Conservation (phyloP, 495 filamentous ascomycete genomes). For the Aspergillus kassunensis region DNA sequence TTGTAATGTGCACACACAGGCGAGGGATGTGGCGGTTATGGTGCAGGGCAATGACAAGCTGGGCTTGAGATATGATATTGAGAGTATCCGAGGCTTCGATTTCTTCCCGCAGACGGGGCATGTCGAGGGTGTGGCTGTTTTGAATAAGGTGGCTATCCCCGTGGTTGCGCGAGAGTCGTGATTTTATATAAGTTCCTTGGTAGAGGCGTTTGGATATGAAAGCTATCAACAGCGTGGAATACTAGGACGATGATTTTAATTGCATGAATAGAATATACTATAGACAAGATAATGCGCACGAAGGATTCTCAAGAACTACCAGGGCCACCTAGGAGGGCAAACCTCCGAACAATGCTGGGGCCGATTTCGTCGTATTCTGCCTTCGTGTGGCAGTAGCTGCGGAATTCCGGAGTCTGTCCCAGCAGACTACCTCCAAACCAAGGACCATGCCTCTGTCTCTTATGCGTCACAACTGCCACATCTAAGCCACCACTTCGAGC, state of each 20-base stretch:
- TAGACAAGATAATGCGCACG: conserved; percentile 19
- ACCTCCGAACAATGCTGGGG: conserved; percentile 90
- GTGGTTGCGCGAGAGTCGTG: neutral
- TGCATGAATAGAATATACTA: conserved; percentile 21
- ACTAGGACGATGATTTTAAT: conserved; percentile 7
- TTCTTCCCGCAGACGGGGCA: conserved; percentile 98
- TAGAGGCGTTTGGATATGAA: neutral
- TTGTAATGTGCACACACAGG: conserved; percentile 97
- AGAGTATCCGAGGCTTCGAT: conserved; percentile 89
- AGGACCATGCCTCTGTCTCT: conserved; percentile 90
- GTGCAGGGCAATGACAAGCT: conserved; percentile 58
- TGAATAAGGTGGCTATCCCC: conserved; percentile 39
- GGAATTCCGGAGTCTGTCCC: conserved; percentile 97
- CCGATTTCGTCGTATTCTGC: conserved; percentile 93
- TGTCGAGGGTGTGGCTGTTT: conserved; percentile 88
- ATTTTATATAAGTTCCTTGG: neutral
- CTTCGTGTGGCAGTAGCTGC: conserved; percentile 98
- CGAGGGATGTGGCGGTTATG: conserved; percentile 81
- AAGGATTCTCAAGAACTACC: conserved; percentile 51
- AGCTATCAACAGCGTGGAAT: neutral
- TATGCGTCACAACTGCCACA: conserved; percentile 94
- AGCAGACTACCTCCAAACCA: conserved; percentile 98
- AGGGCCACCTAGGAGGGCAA: conserved; percentile 89
- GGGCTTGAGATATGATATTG: conserved; percentile 71
- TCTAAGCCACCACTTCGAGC: conserved; percentile 80